phyloP scores from a whole-genome alignment of 352 stramenopile species.

The Blastocystis sp. region DNA sequence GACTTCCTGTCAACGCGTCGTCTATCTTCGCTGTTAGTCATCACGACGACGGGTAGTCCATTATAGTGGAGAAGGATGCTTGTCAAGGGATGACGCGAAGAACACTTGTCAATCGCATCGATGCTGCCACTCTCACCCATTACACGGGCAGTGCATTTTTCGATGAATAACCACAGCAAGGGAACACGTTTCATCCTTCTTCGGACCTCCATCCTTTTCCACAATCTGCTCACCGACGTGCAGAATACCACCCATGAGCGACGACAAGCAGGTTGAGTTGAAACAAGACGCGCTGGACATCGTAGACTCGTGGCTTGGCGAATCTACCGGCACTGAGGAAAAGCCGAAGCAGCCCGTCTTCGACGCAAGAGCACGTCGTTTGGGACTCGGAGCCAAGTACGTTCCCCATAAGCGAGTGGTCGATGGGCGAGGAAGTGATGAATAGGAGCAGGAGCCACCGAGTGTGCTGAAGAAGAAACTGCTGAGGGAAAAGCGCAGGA shows the following conservation, averaged over 20 bases:
- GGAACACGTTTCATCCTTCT: neutral
- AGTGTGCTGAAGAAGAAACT: conserved; percentile 68
- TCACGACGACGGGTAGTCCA: too few relatives aligned
- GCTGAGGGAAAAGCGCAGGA: conserved; percentile 53
- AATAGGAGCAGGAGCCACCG: conserved; percentile 2
- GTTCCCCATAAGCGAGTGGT: conserved; percentile 54
- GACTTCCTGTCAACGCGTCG: neutral
- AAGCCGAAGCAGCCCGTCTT: conserved; percentile 30
- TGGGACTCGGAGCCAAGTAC: conserved; percentile 49
- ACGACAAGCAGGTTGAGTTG: conserved; percentile 36
- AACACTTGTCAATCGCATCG: too few relatives aligned
- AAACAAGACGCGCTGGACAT: conserved; percentile 55
- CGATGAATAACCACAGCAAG: too few relatives aligned
- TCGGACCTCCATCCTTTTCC: neutral
- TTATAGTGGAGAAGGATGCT: too few relatives aligned
- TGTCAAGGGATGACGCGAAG: too few relatives aligned
- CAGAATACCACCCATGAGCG: conserved; percentile 18
- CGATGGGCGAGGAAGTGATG: neutral
- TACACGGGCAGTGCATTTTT: too few relatives aligned
- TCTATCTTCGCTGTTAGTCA: neutral
- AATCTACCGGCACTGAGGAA: neutral
- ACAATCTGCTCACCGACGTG: too few relatives aligned
- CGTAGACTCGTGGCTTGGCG: conserved; percentile 47
- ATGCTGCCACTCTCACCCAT: too few relatives aligned
- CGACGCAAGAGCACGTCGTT: conserved; percentile 32